phyloP scores from a whole-genome alignment of 441 rosid genomes.

The Macaranga tanarius region DNA sequence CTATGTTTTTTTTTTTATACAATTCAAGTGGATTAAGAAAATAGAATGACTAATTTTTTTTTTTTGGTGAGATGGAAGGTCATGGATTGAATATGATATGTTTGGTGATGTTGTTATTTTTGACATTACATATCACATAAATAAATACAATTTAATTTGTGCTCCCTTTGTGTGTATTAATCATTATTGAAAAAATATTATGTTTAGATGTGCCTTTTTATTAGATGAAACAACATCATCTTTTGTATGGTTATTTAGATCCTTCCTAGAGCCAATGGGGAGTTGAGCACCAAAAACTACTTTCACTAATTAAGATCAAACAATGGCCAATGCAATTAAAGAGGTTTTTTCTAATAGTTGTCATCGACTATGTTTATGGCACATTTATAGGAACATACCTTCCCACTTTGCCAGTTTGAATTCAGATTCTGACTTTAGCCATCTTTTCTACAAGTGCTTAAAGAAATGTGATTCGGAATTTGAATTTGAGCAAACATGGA shows the following conservation, averaged over 20 bases:
- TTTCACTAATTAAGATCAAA: constrained; percentile 5
- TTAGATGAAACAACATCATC: background rate
- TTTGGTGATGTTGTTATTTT: constrained; percentile 17
- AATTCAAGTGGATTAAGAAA: background rate
- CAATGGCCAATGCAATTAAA: background rate
- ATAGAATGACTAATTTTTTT: constrained; percentile 2
- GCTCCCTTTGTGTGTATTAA: constrained; percentile 10
- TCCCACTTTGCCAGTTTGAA: background rate
- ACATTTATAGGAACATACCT: background rate
- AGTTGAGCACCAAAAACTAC: background rate
- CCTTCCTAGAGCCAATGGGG: background rate
- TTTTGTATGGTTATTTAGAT: background rate
- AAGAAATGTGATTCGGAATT: no score
- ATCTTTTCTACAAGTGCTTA: background rate
- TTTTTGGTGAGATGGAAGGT: constrained; percentile 6
- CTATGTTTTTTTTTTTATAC: background rate
- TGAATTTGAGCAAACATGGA: background rate
- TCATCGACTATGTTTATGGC: background rate
- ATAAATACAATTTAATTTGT: no score
- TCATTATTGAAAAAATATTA: background rate
- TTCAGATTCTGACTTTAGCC: background rate
- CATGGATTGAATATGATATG: constrained; percentile 4
- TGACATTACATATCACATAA: background rate
- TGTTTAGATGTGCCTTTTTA: background rate
- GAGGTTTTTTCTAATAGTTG: background rate